These are phyloP conservation scores for Curvularia lunata DNA, from an alignment of 2,329 filamentous ascomycete genomes.

Conservation along the genomic window DNA sequence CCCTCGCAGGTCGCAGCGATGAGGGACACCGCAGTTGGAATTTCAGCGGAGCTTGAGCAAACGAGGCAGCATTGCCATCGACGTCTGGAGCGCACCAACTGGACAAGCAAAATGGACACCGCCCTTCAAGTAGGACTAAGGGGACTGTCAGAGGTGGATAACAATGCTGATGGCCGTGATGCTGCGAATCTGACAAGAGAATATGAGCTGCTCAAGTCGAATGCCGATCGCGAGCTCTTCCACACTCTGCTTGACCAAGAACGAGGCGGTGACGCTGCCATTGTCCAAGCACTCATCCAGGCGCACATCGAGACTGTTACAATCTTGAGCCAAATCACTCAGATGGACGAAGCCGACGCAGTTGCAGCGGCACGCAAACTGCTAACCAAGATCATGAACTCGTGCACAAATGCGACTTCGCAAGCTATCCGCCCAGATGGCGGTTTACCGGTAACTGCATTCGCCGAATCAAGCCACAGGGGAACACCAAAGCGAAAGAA, in stretches of 20 bases:
- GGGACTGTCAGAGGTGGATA: constrained; percentile 76
- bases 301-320: constrained; percentile 92
- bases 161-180: constrained; percentile 68
- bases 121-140: constrained; percentile 84
- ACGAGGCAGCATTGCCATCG: constrained; percentile 92
- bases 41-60: constrained; percentile 85
- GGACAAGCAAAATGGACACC: constrained; percentile 86
- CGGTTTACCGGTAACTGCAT: constrained; percentile 65
- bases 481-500: constrained; percentile 79
- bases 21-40: constrained; percentile 86
- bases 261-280: constrained; percentile 75
- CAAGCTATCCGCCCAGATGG: constrained; percentile 93
- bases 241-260: constrained; percentile 82
- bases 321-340: constrained; percentile 79
- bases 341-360: constrained; percentile 83
- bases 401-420: constrained; percentile 74
- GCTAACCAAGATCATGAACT: constrained; percentile 77
- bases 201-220: constrained; percentile 82
- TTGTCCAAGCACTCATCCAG: constrained; percentile 82
- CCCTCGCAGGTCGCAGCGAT: constrained; percentile 67
- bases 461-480: constrained; percentile 71
- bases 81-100: constrained; percentile 77
- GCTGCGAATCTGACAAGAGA: constrained; percentile 77
- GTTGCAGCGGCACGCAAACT: constrained; percentile 78
- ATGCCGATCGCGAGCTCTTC: constrained; percentile 80